Evolutionary conservation across 2,329 filamentous ascomycete genomes (phyloP), one percentile per base, ranked within the genome.

Genomic region (Orbilia brochopaga): DNA sequence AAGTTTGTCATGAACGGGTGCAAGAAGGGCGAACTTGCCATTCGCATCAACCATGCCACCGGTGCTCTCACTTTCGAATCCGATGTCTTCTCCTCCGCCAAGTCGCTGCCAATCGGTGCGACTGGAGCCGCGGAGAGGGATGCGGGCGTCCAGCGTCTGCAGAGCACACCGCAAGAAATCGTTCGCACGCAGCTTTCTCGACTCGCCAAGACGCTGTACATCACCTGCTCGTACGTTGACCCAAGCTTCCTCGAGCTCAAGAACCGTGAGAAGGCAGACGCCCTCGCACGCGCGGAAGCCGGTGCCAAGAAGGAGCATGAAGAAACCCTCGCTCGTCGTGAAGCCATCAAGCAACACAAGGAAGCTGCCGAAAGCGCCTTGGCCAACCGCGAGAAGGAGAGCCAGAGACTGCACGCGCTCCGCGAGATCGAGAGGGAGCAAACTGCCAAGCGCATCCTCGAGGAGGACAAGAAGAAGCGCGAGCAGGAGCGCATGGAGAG

Each of bases 1-100:
- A 99, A 97, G 83, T 99, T 99, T 85, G 97, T 99, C 85, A 99
- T 99, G 94, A 99, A 99, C 81, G 94, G 94, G 74, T 97, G 96
- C 86, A 99, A 99, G 87, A 99, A 99, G 86, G 94, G 94, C 65
- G 94, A 99, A 77, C 85, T 99, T 51, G 90, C 94, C 60, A 95
- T 99, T 77, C 92, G 94, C 73, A 91, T 97, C 81, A 91, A 97
- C 79, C 94, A 99, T 79, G 92, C 92, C 73, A 93, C 92, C 60
- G 92, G 94, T 72, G 90, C 97, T 55, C 86, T 99, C 72, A 97
- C 92, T 80, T 99, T 99, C 77, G 94, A 99, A 80, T 95, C 91
- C 61, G 94, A 99, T 80, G 92, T 99, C 75, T 97, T 99, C 84
- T 96, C 94, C 37, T 97, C 94, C 15, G 88, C 92, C 78, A 97